These are phyloP conservation scores for Hymenoscyphus occultus DNA, from an alignment of 2,329 filamentous ascomycete genomes.

Conservation along the genomic window DNA sequence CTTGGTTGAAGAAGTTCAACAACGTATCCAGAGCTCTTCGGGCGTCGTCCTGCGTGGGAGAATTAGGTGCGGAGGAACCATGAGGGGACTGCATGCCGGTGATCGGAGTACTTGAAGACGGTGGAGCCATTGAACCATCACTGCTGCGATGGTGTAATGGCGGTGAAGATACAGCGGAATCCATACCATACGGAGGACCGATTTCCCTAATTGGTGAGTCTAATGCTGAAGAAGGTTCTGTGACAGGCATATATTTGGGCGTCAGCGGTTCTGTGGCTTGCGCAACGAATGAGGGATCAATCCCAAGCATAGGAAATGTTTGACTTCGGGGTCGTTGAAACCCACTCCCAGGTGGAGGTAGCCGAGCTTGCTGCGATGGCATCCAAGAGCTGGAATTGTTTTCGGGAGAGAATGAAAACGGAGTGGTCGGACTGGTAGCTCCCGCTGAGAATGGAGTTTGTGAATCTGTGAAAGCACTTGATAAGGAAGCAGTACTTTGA, in stretches of 20 bases:
- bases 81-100: constrained; percentile 42
- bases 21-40: constrained; percentile 77
- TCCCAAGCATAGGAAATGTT: constrained; percentile 73
- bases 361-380: constrained; percentile 48
- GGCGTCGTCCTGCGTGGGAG: constrained; percentile 82
- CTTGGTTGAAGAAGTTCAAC: constrained; percentile 74
- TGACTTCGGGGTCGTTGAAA: constrained; percentile 80
- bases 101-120: constrained; percentile 38
- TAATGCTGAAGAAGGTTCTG: constrained; percentile 43
- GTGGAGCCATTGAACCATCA: constrained; percentile 46
- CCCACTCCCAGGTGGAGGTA: constrained; percentile 41
- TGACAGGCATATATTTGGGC: constrained; percentile 47
- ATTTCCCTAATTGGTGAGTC: constrained; percentile 51
- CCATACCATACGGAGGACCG: constrained; percentile 36
- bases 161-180: constrained; percentile 41
- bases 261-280: constrained; percentile 51
- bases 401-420: constrained; percentile 74
- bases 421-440: constrained; percentile 70
- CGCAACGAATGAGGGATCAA: constrained; percentile 53
- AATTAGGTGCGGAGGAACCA: constrained; percentile 54
- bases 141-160: constrained; percentile 52
- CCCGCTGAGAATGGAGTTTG: constrained; percentile 64
- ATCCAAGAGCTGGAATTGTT: constrained; percentile 66
- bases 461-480: constrained; percentile 64
- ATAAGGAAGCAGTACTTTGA: constrained; percentile 64